Base-by-base conservation (phyloP, 2,329 filamentous ascomycete species). In the Claviceps arundinis region DNA sequence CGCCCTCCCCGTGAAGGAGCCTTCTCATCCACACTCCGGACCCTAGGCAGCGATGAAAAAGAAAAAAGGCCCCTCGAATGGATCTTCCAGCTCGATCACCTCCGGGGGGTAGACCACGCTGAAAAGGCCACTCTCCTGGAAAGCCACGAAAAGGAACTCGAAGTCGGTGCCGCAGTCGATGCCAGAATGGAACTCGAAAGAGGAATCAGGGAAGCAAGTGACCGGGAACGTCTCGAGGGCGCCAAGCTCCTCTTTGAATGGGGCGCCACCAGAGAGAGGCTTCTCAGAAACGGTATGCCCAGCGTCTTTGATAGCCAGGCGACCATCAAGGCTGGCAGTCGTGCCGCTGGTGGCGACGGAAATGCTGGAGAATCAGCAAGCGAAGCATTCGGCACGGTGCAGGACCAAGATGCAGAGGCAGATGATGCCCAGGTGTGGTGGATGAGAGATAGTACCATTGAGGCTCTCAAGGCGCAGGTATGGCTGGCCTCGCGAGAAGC, bases 11-110 rank as follows among this genome's bases (percentile, higher is more conserved):
- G 80, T 57, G 84, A 87, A 58, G 77, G 75, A 7, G 76, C 80
- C 8, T 95, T 95, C 64, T 75, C 79, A 5, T 82, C 86, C 0
- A 88, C 88, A 0, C 74, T 95, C 14, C 77, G 83, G 2, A 86
- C 87, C 0, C 74, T 94, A 30, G 87, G 85, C 52, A 66, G 57
- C 56, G 62, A 61, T 37, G 56, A 59, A 4, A 61, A 63, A 37
- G 59, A 60, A 17, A 54, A 63, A 8, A 63, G 69, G 4, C 72
- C 86, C 0, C 78, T 91, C 61, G 81, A 85, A 55, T 91, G 87
- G 85, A 63, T 95, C 1, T 88, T 95, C 63, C 68, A 73, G 1
- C 74, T 89, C 0, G 72, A 76, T 57, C 75, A 53, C 62, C 85
- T 71, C 54, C 64, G 59, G 62, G 68, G 58, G 56, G 78, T 73